Conservation (phyloP, 2,329 filamentous ascomycete genomes). For the Cytospora paraplurivora region DNA sequence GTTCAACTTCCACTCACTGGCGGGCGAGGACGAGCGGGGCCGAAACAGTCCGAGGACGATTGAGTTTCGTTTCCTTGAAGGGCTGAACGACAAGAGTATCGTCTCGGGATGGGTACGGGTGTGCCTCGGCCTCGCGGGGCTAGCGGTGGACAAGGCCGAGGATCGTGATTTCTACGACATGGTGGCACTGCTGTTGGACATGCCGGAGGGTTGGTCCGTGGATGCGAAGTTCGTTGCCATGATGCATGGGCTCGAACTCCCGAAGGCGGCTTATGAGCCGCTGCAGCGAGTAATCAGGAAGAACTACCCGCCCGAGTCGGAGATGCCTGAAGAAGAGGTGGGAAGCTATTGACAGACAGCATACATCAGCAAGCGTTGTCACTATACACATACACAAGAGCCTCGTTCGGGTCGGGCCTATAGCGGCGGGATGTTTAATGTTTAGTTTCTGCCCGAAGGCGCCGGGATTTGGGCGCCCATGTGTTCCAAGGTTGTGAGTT, state of each 20-base stretch:
- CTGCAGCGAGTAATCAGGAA: constrained; percentile 15
- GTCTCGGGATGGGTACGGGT: constrained; percentile 41
- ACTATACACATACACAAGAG: background rate
- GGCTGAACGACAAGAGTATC: constrained; percentile 35
- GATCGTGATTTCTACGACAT: constrained; percentile 23
- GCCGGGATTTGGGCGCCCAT: too few species aligned
- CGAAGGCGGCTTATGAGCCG: constrained; percentile 6
- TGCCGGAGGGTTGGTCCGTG: constrained; percentile 9
- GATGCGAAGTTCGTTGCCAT: constrained; percentile 20
- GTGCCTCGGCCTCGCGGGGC: constrained; percentile 38
- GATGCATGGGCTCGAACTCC: constrained; percentile 8
- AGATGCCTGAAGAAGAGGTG: background rate
- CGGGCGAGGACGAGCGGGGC: constrained; percentile 40
- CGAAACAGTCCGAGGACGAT: constrained; percentile 40
- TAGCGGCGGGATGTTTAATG: too few species aligned
- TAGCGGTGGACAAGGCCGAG: constrained; percentile 27
- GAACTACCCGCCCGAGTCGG: constrained; percentile 18
- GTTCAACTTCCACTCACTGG: constrained; percentile 46
- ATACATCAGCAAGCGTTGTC: background rate
- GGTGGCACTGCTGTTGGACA: constrained; percentile 17
- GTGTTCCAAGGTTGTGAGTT: too few species aligned
- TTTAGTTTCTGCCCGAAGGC: too few species aligned
- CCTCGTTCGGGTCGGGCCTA: background rate
- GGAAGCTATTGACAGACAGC: background rate
- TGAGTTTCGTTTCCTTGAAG: constrained; percentile 45